Percentiles rank a stretch among this genome's conserved stretches.
phyloP scores from a whole-genome alignment of 805 yeast genomes.

The Barnettozyma wickerhamii region DNA sequence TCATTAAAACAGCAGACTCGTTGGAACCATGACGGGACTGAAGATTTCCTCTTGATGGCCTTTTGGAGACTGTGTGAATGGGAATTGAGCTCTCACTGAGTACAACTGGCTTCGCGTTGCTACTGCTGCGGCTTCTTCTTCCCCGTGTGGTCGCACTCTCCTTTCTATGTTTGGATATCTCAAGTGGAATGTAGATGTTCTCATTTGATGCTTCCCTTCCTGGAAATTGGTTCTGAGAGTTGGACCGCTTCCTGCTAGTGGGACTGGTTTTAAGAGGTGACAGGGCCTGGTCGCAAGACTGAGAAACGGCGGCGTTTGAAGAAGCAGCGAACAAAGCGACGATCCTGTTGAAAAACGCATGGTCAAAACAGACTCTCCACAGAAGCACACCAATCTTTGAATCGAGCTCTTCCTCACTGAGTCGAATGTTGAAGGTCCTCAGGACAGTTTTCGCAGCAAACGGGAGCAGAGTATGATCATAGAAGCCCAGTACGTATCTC shows the following conservation, averaged over 20 bases:
- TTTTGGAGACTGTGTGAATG: not conserved
- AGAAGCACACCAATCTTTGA: conserved; percentile 1
- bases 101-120: not conserved
- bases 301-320: not conserved
- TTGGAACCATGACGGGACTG: conserved; percentile 6
- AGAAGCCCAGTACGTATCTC: conserved; percentile 10
- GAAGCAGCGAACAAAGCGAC: not conserved
- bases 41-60: not conserved
- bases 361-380: conserved; percentile 7
- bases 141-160: not conserved
- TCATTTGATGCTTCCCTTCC: not conserved
- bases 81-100: not conserved
- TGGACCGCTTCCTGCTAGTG: not conserved
- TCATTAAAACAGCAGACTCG: not conserved
- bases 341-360: not conserved
- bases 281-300: too few species aligned
- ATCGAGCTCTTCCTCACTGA: conserved; percentile 6
- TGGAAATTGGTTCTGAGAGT: too few species aligned
- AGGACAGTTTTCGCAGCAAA: conserved; percentile 1
- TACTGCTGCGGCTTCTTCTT: conserved; percentile 1
- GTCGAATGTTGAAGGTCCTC: not conserved
- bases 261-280: too few species aligned
- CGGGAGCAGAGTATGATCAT: conserved; percentile 6
- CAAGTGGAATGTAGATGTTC: not conserved
- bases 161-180: conserved; percentile 3